Evolutionary conservation across 2,329 filamentous ascomycete species (phyloP), one percentile per base, ranked within the genome.

Genomic region (Colletotrichum liaoningense): DNA sequence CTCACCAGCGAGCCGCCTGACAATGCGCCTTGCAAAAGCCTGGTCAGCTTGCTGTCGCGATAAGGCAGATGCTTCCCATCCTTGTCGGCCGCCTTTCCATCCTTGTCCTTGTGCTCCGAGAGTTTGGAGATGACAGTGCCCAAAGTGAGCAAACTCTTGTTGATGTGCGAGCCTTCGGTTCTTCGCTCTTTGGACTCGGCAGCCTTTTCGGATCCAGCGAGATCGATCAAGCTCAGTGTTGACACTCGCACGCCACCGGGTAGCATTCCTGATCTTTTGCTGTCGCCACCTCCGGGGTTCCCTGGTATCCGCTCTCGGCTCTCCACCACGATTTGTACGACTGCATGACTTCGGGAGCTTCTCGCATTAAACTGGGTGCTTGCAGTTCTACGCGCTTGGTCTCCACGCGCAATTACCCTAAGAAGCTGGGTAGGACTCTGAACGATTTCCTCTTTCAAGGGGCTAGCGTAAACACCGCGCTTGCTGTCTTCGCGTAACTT

Each of bases 321-420:
- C 82, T 99, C 97, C 14, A 99, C 97, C 2, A 99, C 96, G 77
- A 99, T 99, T 82, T 99, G 97, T 49, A 99, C 97, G 24, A 99
- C 97, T 0, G 97, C 97, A 80, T 99, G 97, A 89, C 95, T 98
- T 84, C 97, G 94, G 62, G 97, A 99, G 86, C 96, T 98, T 78
- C 96, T 92, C 24, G 95, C 91, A 80, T 99, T 99, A 88, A 97
- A 99, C 79, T 99, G 97, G 0, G 97, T 99, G 81, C 95, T 98
- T 71, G 95, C 95, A 1, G 95, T 97, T 78, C 95, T 89, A 79
- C 97, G 90, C 28, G 95, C 95, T 80, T 97, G 92, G 81, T 99
- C 97, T 79, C 97, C 97, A 69, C 96, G 91, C 49, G 97, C 95
- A 81, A 99, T 99, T 30, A 99, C 97, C 77, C 97, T 91, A 56